A percentile compares a stretch with the other conserved stretches of the same genome.
phyloP scores from a whole-genome alignment of 495 filamentous ascomycete species.

The Sabuloglossum arenarium region DNA sequence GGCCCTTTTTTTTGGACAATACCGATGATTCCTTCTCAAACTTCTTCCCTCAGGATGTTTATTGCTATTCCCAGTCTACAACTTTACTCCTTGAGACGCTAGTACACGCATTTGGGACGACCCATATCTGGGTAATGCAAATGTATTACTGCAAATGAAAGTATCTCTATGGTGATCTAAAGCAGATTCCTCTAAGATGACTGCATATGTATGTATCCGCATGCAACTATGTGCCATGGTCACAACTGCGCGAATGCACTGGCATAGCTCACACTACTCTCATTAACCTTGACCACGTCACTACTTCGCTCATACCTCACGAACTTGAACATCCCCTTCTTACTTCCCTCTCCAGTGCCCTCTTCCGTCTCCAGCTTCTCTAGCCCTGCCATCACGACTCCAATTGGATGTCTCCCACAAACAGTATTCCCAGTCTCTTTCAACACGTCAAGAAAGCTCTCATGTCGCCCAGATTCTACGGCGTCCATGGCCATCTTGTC shows the following conservation, averaged over 20 bases:
- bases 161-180: neutral
- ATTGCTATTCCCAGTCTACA: no score
- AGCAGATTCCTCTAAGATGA: neutral
- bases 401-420: slow-evolving; percentile 89
- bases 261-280: slow-evolving; percentile 92
- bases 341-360: neutral
- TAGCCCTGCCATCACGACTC: slow-evolving; percentile 75
- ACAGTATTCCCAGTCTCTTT: slow-evolving; percentile 71
- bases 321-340: slow-evolving; percentile 42
- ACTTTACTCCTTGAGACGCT: no score
- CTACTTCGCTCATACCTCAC: slow-evolving; percentile 82
- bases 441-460: slow-evolving; percentile 44
- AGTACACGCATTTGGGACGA: no score
- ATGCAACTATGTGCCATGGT: neutral
- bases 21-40: no score
- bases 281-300: slow-evolving; percentile 42
- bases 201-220: neutral
- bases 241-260: slow-evolving; percentile 41
- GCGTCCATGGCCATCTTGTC: slow-evolving; percentile 70
- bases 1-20: no score
- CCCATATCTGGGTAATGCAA: no score
- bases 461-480: slow-evolving; percentile 51
- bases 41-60: no score
- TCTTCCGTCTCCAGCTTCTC: slow-evolving; percentile 28
- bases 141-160: no score